Base-by-base conservation (phyloP, 2,329 filamentous ascomycete species). In the Helotiales sp. region DNA sequence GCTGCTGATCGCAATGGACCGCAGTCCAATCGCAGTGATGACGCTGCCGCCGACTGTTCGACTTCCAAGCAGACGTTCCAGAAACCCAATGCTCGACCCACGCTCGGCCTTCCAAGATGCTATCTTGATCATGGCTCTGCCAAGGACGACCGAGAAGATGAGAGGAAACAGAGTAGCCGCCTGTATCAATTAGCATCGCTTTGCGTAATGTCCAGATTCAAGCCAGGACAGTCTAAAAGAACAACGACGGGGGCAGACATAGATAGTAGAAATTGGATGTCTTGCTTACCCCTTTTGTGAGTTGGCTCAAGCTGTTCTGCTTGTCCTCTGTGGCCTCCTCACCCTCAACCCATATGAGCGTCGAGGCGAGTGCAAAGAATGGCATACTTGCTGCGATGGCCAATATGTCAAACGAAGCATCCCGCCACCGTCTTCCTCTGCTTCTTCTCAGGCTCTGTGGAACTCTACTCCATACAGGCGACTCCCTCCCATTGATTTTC, bases 121-220 rank as follows among this genome's bases (percentile, higher is more conserved):
- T 22, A 63, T 13, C 27, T 61, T 60, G 33, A 62, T 42, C 48
- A 62, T 54, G 12, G 51, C 34, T 29, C 61, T 54, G n/a, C 63
- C 63, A n/a, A 65, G 52, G 25, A 65, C 44, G n/a, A 62, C 17
- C 3, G 63, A 62, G 48, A 65, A 65, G 25, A 60, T 27, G 15
- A 65, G 22, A 1, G 63, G 63, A 30, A 65, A 63, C 25, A 63
- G 19, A 12, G 63, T 65, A 6, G 61, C 54, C 17, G 58, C 55
- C 62, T 64, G 15, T 7, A 38, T n/a, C 22, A 2, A 22, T 61
- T 22, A 59, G 55, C 36, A 48, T 52, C 2, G 12, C 1, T 48
- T 30, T 22, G 10, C 25, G 5, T 17, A 47, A 29, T 15, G 42
- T 19, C n/a, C 24, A 19, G 12, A 9, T 19, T 40, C 36, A 22